These are phyloP conservation scores for Psilocybe azurescens DNA, from an alignment of 768 basidiomycete species.

Conservation along the genomic window DNA sequence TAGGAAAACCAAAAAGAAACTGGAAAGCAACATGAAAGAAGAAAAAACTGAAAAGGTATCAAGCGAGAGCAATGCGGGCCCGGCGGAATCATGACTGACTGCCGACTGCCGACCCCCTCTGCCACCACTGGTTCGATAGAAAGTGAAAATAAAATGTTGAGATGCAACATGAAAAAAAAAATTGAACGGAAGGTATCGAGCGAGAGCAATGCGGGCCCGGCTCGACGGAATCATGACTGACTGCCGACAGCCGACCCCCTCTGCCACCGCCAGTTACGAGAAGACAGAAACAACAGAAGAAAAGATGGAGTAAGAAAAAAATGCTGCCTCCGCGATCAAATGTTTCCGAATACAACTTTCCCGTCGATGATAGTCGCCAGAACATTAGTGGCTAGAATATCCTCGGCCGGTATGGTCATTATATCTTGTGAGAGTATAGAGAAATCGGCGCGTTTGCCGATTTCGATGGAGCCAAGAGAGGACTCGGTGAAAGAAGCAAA, in stretches of 20 bases:
- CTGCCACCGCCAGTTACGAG: not conserved
- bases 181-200: not conserved
- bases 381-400: constrained; percentile 73
- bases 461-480: constrained; percentile 73
- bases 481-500: constrained; percentile 86
- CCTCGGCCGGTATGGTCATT: constrained; percentile 61
- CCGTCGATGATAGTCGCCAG: constrained; percentile 85
- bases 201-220: not conserved
- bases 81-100: not conserved
- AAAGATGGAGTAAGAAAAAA: constrained; percentile 9
- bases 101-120: not conserved
- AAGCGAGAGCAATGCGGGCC: not conserved
- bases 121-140: not conserved
- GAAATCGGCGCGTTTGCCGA: constrained; percentile 86
- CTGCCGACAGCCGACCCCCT: not conserved
- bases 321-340: constrained; percentile 22
- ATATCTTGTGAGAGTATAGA: constrained; percentile 86
- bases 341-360: constrained; percentile 42
- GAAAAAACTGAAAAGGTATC: not conserved
- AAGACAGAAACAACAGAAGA: not conserved
- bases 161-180: constrained; percentile 9
- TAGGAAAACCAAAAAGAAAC: too few relatives aligned
- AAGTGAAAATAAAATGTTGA: not conserved
- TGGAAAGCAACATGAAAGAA: not conserved
- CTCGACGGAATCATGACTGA: not conserved